Evolutionary conservation across 805 yeast species (phyloP).

Genomic region (Nakazawaea ambrosiae): DNA sequence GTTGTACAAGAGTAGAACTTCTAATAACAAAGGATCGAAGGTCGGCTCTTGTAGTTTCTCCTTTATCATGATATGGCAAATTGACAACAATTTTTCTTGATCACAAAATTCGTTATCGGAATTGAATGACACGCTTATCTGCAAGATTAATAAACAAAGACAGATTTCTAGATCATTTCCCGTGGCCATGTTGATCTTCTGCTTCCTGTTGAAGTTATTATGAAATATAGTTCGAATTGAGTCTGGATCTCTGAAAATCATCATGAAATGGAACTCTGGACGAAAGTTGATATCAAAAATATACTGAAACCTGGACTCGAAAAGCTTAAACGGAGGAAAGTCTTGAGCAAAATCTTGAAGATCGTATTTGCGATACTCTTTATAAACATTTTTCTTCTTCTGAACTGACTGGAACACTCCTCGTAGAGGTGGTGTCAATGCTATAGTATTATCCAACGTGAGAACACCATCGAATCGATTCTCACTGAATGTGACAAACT

Average conservation of each 20-base stretch:
- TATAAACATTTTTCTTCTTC: not conserved
- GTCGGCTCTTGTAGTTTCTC: not conserved
- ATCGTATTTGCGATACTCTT: not conserved
- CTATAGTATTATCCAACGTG: conserved; percentile 1
- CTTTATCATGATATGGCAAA: not conserved
- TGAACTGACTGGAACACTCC: not conserved
- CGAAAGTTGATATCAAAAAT: conserved; percentile 5
- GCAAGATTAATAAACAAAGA: conserved; percentile 4
- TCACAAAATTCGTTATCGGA: conserved; percentile 3
- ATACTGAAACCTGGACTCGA: conserved; percentile 6
- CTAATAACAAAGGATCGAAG: conserved; percentile 1
- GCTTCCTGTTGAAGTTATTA: conserved; percentile 4
- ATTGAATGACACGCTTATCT: conserved; percentile 3
- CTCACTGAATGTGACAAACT: conserved; percentile 1
- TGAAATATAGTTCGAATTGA: not conserved
- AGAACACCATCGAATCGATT: not conserved
- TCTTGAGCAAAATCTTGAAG: conserved; percentile 1
- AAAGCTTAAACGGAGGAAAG: conserved; percentile 1
- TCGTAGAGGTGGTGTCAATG: not conserved
- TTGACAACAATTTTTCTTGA: not conserved
- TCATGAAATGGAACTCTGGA: not conserved
- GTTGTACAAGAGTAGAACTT: conserved; percentile 3
- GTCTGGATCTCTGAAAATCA: not conserved
- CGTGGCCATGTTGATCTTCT: not conserved
- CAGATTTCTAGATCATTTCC: conserved; percentile 1